Conservation (phyloP, 2,329 filamentous ascomycete species). For the Helotiales sp. region DNA sequence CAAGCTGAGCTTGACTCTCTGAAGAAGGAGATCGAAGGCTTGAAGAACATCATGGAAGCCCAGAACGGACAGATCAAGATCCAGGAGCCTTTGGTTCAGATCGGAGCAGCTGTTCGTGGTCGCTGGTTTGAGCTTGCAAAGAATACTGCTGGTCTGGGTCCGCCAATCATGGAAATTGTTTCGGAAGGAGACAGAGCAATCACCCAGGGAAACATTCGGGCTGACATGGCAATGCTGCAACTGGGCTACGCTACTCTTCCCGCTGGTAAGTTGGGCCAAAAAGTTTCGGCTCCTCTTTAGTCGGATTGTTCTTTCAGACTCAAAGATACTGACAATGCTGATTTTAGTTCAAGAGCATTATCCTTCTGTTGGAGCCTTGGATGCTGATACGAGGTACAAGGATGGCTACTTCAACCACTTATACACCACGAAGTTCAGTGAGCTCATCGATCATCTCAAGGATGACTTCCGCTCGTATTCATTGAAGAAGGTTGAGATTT, state of each 20-base stretch:
- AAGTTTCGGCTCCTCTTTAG: too few species aligned
- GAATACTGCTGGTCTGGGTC: not conserved
- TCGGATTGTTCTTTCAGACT: too few species aligned
- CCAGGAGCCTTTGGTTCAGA: not conserved
- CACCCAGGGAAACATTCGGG: not conserved
- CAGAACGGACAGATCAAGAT: not conserved
- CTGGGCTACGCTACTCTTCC: not conserved
- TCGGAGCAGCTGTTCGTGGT: not conserved
- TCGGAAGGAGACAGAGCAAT: not conserved
- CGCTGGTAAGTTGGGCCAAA: not conserved
- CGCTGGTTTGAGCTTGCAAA: not conserved
- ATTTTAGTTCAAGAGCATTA: not conserved
- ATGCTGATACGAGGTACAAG: not conserved
- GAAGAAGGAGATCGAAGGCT: not conserved
- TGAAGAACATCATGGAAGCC: not conserved
- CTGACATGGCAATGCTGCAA: not conserved
- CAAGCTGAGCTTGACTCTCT: not conserved
- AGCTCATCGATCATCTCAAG: not conserved
- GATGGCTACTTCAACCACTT: not conserved
- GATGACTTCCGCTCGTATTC: not conserved
- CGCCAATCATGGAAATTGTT: not conserved
- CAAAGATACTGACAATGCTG: not conserved
- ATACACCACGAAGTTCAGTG: not conserved
- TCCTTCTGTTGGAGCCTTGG: not conserved
- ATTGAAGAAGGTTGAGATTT: conserved; percentile 6